Evolutionary conservation across 305 asterid species (phyloP), one percentile per base, ranked within the genome.

Genomic region (Lippia alba): DNA sequence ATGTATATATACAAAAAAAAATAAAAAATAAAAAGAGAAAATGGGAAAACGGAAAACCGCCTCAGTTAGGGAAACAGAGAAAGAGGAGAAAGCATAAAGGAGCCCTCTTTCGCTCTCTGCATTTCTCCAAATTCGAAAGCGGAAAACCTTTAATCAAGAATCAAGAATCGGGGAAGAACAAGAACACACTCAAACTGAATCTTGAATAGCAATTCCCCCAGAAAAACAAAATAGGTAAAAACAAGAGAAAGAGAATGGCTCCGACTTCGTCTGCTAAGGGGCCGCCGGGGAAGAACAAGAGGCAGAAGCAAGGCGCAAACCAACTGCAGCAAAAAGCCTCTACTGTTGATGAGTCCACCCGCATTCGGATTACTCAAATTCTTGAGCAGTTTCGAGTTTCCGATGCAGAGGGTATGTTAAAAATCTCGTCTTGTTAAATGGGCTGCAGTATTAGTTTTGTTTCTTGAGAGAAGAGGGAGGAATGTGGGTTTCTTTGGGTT

Each of bases 351-450:
- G 91, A 89, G 73, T 50, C 85, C 69, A 73, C 81, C 19, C 85
- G 89, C 65, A 81, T 86, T 79, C 80, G 75, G 46, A 57, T 90
- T 50, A 18, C 81, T 11, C 73, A 74, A 61, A 73, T 80, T 80
- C 92, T 90, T 8, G 86, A 86, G 55, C 67, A 80, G 59, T 88
- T 90, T 46, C 77, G 73, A 8, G 68, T 10, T 36, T 90, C 96
- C 30, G 70, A 80, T 40, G 87, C 76, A 12, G 75, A 79, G 33
- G 94, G 96, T 90, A 61, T 71, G 80, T 75, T 1, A 54, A 12
- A 20, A 53, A 12, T 19, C 18, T 46, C 10, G 6, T 24, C n/a
- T 24, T 11, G 34, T 59, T 6, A 24, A 56, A 8, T 60, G 45
- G 59, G 39, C 30, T 18, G 56, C 48, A 58, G 12, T 0, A 20